Evolutionary conservation across 2,329 filamentous ascomycete genomes (phyloP).

Genomic region (Sclerotinia sclerotiorum): DNA sequence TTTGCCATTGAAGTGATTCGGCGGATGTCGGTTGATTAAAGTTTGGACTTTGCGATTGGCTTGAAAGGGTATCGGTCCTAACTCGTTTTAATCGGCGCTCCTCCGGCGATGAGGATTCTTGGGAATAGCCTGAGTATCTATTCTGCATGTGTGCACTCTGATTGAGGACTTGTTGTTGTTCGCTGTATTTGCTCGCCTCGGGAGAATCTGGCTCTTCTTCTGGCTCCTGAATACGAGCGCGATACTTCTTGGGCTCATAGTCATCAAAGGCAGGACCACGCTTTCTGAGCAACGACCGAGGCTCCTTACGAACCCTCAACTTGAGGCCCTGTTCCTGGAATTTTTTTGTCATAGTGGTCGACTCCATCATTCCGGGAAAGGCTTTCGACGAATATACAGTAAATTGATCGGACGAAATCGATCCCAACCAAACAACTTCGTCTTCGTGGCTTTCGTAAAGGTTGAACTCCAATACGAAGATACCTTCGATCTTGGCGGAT

Average conservation of each 20-base stretch:
- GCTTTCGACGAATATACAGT: constrained; percentile 64
- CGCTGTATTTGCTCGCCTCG: constrained; percentile 15
- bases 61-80: constrained; percentile 6
- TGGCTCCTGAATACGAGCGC: constrained; percentile 12
- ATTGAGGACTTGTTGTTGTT: constrained; percentile 2
- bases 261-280: constrained; percentile 40
- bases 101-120: constrained; percentile 13
- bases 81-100: constrained; percentile 8
- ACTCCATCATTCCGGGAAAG: constrained; percentile 78
- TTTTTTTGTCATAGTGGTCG: constrained; percentile 74
- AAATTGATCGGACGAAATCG: constrained; percentile 65
- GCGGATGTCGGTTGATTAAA: constrained; percentile 8
- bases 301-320: constrained; percentile 79
- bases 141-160: constrained; percentile 13
- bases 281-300: constrained; percentile 50
- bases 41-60: constrained; percentile 15
- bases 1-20: constrained; percentile 12
- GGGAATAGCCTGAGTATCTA: constrained; percentile 19
- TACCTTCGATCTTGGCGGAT: constrained; percentile 72
- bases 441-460: constrained; percentile 66
- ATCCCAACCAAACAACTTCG: constrained; percentile 33
- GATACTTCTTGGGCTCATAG: constrained; percentile 39
- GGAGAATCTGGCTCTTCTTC: constrained; percentile 4
- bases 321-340: constrained; percentile 88
- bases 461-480: constrained; percentile 72